These are phyloP conservation scores for Neonectria magnoliae DNA, from an alignment of 2,329 filamentous ascomycete genomes.

Conservation along the genomic window DNA sequence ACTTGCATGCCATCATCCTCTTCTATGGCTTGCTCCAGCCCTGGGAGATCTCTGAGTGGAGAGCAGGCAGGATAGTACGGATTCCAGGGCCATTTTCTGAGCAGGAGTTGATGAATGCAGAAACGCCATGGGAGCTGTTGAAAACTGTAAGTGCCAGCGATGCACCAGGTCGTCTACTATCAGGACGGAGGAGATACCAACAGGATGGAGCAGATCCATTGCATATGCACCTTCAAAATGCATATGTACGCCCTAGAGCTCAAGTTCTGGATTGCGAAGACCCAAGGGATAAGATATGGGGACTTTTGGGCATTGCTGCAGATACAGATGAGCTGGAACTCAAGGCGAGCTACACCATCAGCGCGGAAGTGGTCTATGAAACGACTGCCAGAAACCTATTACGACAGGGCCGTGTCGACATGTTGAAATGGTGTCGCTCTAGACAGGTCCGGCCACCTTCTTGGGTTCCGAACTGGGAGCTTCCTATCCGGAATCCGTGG, in stretches of 20 bases:
- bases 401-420: slow-evolving; percentile 2
- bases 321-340: slow-evolving; percentile 13
- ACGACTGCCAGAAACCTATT: slow-evolving; percentile 8
- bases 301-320: slow-evolving; percentile 4
- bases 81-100: slow-evolving; percentile 21
- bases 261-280: slow-evolving; percentile 3
- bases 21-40: slow-evolving; percentile 11
- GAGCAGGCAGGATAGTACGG: slow-evolving; percentile 4
- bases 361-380: background rate
- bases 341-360: background rate
- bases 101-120: slow-evolving; percentile 5
- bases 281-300: slow-evolving; percentile 24
- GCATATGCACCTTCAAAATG: slow-evolving; percentile 6
- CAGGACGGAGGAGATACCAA: slow-evolving; percentile 4
- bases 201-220: slow-evolving; percentile 2
- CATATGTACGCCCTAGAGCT: slow-evolving; percentile 3
- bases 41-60: slow-evolving; percentile 15
- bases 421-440: slow-evolving; percentile 19
- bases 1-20: slow-evolving; percentile 9
- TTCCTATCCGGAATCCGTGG: slow-evolving; percentile 9
- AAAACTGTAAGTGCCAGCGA: slow-evolving; percentile 2
- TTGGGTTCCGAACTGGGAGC: slow-evolving; percentile 18
- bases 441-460: background rate
- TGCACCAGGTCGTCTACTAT: slow-evolving; percentile 3
- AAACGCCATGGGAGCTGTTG: background rate